Evolutionary conservation across 371 early-diverging fungal genomes (phyloP).

Genomic region (Mucor irregularis): DNA sequence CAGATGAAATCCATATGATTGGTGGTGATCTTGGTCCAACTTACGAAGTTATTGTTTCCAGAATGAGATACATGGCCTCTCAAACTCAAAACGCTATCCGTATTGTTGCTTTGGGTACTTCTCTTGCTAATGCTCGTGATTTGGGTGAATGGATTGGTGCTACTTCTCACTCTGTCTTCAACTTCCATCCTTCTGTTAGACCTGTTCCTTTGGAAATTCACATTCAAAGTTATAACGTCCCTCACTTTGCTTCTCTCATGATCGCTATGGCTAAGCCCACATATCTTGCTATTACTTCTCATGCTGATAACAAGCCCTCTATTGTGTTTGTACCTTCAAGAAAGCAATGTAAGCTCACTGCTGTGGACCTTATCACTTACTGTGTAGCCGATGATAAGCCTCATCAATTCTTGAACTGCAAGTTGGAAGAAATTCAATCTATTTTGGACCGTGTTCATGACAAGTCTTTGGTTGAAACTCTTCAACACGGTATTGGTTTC

Average conservation of each 20-base stretch:
- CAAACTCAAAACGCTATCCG: slow-evolving; percentile 84
- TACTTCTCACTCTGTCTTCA: slow-evolving; percentile 68
- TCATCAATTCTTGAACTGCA: slow-evolving; percentile 73
- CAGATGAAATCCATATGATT: slow-evolving; percentile 97
- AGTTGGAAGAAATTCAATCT: slow-evolving; percentile 63
- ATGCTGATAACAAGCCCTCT: slow-evolving; percentile 67
- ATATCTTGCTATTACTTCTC: slow-evolving; percentile 74
- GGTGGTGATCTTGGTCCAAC: slow-evolving; percentile 86
- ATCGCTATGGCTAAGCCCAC: slow-evolving; percentile 91
- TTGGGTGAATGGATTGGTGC: slow-evolving; percentile 97
- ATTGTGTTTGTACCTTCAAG: slow-evolving; percentile 92
- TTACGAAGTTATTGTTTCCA: slow-evolving; percentile 88
- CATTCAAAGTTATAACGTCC: slow-evolving; percentile 87
- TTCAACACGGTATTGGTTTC: slow-evolving; percentile 87
- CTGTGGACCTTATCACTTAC: slow-evolving; percentile 79
- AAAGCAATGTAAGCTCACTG: slow-evolving; percentile 89
- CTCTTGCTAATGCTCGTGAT: slow-evolving; percentile 94
- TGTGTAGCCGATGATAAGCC: slow-evolving; percentile 73
- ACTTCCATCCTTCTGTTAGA: slow-evolving; percentile 92
- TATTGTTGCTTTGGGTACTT: slow-evolving; percentile 88
- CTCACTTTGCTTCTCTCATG: slow-evolving; percentile 94
- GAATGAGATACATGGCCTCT: slow-evolving; percentile 90
- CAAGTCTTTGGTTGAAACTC: slow-evolving; percentile 65
- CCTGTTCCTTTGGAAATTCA: slow-evolving; percentile 93
- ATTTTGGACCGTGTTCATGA: slow-evolving; percentile 72